Base-by-base conservation (phyloP, 345 rosid genomes). In the Acer negundo region DNA sequence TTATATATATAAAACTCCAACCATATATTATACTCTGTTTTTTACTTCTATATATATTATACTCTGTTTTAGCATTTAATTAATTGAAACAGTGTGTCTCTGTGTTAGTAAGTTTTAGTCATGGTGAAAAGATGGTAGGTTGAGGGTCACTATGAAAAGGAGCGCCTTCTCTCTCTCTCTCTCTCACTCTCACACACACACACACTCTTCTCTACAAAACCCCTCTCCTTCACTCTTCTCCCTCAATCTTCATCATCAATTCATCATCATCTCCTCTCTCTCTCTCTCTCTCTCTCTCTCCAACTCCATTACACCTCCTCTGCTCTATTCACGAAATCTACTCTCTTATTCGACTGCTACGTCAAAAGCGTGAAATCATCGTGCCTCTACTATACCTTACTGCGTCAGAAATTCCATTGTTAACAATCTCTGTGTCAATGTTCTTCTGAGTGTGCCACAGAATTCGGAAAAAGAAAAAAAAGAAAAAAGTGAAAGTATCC, bases 91-190 rank as follows among this genome's bases (percentile, higher is more conserved):
- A 42, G 2, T 11, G 4, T 47, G 55, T 13, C 38, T 49, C 71
- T 47, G 23, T 44, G 74, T 69, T 69, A 31, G 69, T 46, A 7
- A 24, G 69, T 69, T 26, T 69, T 46, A 61, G 31, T 69, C 74
- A 67, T 2, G 17, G 51, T 69, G 62, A 69, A 77, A 7, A 16
- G 7, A 49, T 62, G 80, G 75, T 77, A 70, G 80, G 75, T 77
- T 62, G 13, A 13, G 70, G 64, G 80, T 77, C 80, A 47, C 75
- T 62, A 4, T 77, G 63, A 6, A 44, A 49, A 31, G 75, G 70
- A 70, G 75, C 75, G 69, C 20, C 1, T 70, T 49, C 16, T 28
- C 23, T 56, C 16, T 44, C 53, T 31, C 38, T 35, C 31, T 28
- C 31, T n/a, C n/a, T n/a, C n/a, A n/a, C n/a, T n/a, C n/a, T n/a